Percentiles rank a stretch among this genome's conserved stretches.
Conservation (phyloP, 129 eudicot species). For the Lonicera japonica region DNA sequence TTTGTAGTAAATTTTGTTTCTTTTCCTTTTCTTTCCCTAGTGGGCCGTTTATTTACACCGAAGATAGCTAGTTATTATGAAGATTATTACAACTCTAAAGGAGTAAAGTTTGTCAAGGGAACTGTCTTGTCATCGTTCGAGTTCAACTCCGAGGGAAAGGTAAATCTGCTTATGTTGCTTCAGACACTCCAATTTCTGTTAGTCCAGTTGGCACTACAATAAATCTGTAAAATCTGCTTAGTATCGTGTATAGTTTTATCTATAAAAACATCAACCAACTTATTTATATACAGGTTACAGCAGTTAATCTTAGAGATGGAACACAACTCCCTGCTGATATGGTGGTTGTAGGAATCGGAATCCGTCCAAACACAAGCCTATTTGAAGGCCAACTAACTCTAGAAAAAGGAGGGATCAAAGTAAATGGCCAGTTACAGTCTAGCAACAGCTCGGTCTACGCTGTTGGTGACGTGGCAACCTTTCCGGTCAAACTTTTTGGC, state of each 20-base stretch:
- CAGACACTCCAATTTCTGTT: background rate
- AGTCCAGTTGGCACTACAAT: background rate
- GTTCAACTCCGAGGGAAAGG: conserved; percentile 69
- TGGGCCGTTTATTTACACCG: conserved; percentile 91
- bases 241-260: too few species aligned
- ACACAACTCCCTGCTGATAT: conserved; percentile 70
- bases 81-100: conserved; percentile 79
- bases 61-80: conserved; percentile 84
- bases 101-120: conserved; percentile 83
- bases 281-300: conserved; percentile 49
- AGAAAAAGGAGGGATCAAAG: conserved; percentile 94
- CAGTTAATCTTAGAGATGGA: conserved; percentile 85
- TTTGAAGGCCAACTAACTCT: conserved; percentile 89
- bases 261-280: background rate
- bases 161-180: conserved; percentile 24
- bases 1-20: too few species aligned
- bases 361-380: conserved; percentile 85
- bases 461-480: conserved; percentile 89
- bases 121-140: conserved; percentile 87
- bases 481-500: conserved; percentile 70
- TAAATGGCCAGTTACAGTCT: conserved; percentile 65
- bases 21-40: conserved; percentile 18
- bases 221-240: background rate
- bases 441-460: conserved; percentile 86
- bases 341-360: conserved; percentile 90